Base-by-base conservation (phyloP, 129 eudicot genomes). In the Solidago caesia region DNA sequence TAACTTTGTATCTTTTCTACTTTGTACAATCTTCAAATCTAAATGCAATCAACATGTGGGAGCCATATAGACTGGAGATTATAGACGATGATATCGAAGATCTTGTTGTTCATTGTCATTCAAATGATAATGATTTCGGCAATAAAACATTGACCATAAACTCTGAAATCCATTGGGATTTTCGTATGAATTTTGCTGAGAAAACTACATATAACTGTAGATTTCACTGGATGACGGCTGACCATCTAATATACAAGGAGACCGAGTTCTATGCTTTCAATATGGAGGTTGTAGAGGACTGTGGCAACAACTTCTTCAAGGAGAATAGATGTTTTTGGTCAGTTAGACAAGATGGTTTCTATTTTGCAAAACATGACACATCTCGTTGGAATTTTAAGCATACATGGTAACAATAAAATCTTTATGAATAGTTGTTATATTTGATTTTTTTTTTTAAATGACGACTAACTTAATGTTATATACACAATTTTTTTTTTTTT, bases 301-400 rank as follows among this genome's bases (percentile, higher is more conserved):
- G 70, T 66, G 70, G 70, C 14, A 44, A 66, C 33, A 66, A 66
- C 1, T 44, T 66, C 13, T 2, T 9, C 44, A 44, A 44, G 70
- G 44, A 3, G 52, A 66, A 66, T 45, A 66, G 41, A 44, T 44
- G 53, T 66, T 66, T 66, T 16, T 66, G 70, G 70, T 44, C 15
- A 45, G 70, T 44, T 10, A 16, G 33, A 44, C 33, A 44, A 43
- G 11, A 4, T 44, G 71, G 71, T n/a, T 66, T 66, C 44, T 66
- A 44, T 44, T 66, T 66, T 44, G 39, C 71, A 66, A 66, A 66
- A 45, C 3, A 14, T 44, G 4, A 25, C 0, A 33, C 53, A 4
- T 44, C 55, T 44, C 7, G 5, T 8, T 66, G 70, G 70, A 15
- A 14, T 12, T 66, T 66, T n/a, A 66, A 44, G 47, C 53, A 4